Evolutionary conservation across 495 filamentous ascomycete species (phyloP).

Genomic region (Talaromyces nanjingensis): DNA sequence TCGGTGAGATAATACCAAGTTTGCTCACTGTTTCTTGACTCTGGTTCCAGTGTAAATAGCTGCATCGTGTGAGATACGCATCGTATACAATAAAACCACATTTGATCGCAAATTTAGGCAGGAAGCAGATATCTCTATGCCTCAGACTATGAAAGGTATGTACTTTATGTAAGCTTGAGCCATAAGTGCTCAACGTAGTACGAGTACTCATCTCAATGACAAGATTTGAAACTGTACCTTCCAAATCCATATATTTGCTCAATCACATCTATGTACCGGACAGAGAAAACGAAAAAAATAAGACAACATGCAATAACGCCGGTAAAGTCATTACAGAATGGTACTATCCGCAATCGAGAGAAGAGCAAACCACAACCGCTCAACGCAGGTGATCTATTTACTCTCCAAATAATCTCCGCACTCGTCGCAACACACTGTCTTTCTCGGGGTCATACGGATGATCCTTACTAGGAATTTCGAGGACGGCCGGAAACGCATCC

Average conservation of each 20-base stretch:
- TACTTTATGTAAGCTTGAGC: too few relatives aligned
- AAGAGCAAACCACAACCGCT: conserved; percentile 2
- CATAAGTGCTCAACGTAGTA: too few relatives aligned
- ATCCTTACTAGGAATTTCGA: conserved; percentile 98
- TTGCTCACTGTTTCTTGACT: neutral
- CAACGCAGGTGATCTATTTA: conserved; percentile 28
- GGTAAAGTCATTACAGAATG: conserved; percentile 2
- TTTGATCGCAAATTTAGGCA: neutral
- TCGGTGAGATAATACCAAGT: neutral
- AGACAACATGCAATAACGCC: conserved; percentile 3
- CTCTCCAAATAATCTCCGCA: conserved; percentile 87
- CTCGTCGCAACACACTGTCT: conserved; percentile 90
- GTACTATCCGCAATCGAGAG: conserved; percentile 6
- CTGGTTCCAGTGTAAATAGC: neutral
- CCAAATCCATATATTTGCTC: neutral
- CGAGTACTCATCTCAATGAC: neutral
- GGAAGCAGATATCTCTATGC: too few relatives aligned
- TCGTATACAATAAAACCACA: neutral
- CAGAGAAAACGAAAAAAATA: neutral
- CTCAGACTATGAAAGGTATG: too few relatives aligned
- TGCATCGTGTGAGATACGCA: neutral
- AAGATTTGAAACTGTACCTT: neutral
- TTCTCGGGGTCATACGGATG: conserved; percentile 99
- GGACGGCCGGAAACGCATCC: conserved; percentile 51
- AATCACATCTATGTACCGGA: neutral